Conservation (phyloP, 768 basidiomycete genomes). For the Tulasnella sp. region DNA sequence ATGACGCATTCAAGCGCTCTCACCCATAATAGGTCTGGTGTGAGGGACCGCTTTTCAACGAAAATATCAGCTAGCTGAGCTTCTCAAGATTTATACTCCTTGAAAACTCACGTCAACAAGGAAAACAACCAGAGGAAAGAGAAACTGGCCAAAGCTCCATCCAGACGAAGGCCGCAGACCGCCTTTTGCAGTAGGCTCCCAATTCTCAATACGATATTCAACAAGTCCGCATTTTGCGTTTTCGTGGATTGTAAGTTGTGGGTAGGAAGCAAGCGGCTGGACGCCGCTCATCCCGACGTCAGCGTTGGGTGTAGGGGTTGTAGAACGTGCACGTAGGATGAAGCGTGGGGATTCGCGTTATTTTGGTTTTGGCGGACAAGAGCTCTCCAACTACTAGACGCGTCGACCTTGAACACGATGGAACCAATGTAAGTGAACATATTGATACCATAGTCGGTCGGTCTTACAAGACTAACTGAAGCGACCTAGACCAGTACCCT, state of each 20-base stretch:
- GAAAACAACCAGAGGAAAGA: neutral
- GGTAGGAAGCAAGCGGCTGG: conserved; percentile 5
- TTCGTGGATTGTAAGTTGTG: conserved; percentile 15
- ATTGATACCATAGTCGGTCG: neutral
- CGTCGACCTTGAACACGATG: conserved; percentile 1
- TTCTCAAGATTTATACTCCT: neutral
- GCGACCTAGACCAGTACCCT: conserved; percentile 16
- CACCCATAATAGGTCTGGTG: neutral
- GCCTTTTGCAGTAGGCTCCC: conserved; percentile 2
- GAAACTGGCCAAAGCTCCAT: neutral
- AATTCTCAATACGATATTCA: conserved; percentile 20
- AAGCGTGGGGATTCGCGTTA: conserved; percentile 13
- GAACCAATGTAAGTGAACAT: conserved; percentile 11
- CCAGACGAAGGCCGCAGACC: conserved; percentile 4
- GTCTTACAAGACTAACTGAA: neutral
- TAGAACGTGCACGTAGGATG: neutral
- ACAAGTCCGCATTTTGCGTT: neutral
- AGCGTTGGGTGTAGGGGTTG: neutral
- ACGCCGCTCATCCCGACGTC: neutral
- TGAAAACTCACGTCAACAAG: neutral
- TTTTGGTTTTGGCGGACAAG: neutral
- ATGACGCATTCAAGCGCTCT: neutral
- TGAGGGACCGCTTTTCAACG: neutral
- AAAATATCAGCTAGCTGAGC: neutral
- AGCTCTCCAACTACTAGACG: neutral